These are phyloP conservation scores for Eucalyptus regnans DNA, from an alignment of 345 rosid genomes.

Conservation along the genomic window DNA sequence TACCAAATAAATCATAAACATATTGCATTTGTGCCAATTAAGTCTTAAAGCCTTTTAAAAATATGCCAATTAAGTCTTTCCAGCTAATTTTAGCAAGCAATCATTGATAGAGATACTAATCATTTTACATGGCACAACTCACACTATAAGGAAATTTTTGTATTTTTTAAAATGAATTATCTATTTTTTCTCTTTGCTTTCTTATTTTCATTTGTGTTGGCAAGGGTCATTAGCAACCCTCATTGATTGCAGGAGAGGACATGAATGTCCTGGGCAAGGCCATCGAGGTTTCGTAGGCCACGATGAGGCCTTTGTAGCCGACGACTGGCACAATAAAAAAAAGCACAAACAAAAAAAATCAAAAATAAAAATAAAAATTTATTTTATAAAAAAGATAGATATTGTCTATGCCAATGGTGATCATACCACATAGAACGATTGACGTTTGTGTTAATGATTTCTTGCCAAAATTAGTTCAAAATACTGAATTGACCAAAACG, in stretches of 20 bases:
- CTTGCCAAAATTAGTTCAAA: accelerated
- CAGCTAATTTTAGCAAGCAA: accelerated
- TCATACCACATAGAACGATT: accelerated
- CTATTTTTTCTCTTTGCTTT: too few species aligned
- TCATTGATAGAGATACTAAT: accelerated
- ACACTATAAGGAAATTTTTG: not conserved
- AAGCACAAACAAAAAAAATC: accelerated
- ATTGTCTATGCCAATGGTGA: accelerated
- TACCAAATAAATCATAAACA: too few species aligned
- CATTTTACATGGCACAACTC: too few species aligned
- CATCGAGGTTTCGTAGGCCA: too few species aligned
- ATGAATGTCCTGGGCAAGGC: too few species aligned
- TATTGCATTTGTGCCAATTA: too few species aligned
- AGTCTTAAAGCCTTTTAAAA: too few species aligned
- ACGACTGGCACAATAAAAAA: accelerated
- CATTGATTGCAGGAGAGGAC: accelerated
- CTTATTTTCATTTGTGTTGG: not conserved
- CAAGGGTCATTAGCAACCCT: not conserved
- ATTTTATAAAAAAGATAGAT: accelerated
- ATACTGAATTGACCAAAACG: accelerated
- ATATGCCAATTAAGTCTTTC: not conserved
- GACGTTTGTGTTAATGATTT: too few species aligned
- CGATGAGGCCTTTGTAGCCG: accelerated
- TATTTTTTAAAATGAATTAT: too few species aligned
- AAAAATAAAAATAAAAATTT: too few species aligned